These are phyloP conservation scores for Yarrowia sp. DNA, from an alignment of 805 yeast species.

Conservation along the genomic window DNA sequence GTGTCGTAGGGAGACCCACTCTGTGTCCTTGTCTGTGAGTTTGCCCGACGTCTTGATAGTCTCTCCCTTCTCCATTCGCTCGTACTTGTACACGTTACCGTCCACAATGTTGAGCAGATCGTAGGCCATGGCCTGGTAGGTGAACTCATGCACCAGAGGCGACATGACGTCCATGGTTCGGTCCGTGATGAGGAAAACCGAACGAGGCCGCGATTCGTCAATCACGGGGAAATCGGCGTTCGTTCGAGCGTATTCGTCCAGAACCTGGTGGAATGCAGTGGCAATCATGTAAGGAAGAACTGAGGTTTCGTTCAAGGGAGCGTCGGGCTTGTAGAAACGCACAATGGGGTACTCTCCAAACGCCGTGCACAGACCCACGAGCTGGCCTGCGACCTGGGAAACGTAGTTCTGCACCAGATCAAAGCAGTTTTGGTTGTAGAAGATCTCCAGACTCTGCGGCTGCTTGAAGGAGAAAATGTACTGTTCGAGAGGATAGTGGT, in stretches of 20 bases:
- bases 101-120: slow-evolving; percentile 63
- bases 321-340: slow-evolving; percentile 65
- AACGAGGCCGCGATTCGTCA: slow-evolving; percentile 62
- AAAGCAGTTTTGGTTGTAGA: slow-evolving; percentile 69
- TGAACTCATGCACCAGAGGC: slow-evolving; percentile 87
- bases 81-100: slow-evolving; percentile 59
- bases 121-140: slow-evolving; percentile 90
- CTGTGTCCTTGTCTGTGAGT: slow-evolving; percentile 67
- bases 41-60: slow-evolving; percentile 55
- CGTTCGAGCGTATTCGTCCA: slow-evolving; percentile 77
- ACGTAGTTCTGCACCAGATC: slow-evolving; percentile 68
- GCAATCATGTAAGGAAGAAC: slow-evolving; percentile 75
- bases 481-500: slow-evolving; percentile 70
- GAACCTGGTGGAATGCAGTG: slow-evolving; percentile 66
- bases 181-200: slow-evolving; percentile 79
- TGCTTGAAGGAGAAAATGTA: slow-evolving; percentile 73
- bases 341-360: slow-evolving; percentile 90
- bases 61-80: slow-evolving; percentile 51
- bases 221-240: slow-evolving; percentile 64
- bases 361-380: slow-evolving; percentile 74
- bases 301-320: slow-evolving; percentile 54
- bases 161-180: slow-evolving; percentile 83
- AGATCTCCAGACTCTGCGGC: slow-evolving; percentile 67
- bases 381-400: slow-evolving; percentile 62
- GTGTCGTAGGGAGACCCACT: slow-evolving; percentile 76